Evolutionary conservation across 768 basidiomycete genomes (phyloP), one percentile per base, ranked within the genome.

Genomic region (Pisolithus tinctorius): DNA sequence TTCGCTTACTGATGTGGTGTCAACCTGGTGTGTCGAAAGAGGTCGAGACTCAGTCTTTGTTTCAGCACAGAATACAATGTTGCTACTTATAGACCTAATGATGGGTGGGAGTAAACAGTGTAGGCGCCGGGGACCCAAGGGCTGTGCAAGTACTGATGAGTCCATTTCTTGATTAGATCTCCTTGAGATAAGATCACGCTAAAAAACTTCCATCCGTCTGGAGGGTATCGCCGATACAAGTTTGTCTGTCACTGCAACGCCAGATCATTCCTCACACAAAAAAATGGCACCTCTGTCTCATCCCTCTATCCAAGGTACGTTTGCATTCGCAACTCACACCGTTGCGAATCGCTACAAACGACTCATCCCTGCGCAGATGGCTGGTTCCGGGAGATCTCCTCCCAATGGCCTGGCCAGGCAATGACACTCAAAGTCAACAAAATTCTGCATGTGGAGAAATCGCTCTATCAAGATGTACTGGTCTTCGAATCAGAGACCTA

Each of bases 351-450:
- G 36, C 1, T 8, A 8, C 30, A 31, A 9, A 48, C 29, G 53
- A 47, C n/a, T 4, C 50, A 2, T 39, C 47, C 42, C 20, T 36
- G 4, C 16, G 20, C 43, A 84, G 93, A 93, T 75, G 93, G 93
- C 69, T 95, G 93, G 93, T 97, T 94, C 76, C 82, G 88, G 54
- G 93, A 97, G 73, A 86, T 93, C 60, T 91, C 88, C 26, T 81
- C 88, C 16, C 93, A 97, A 74, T 97, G 93, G 93, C 93, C 89
- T 6, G 94, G 93, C 45, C 93, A 96, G 72, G 95, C 95, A 47
- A 92, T 96, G 92, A 91, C 90, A 48, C 77, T 99, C 63, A 90
- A 91, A 71, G 94, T 98, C 75, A 88, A 87, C 72, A 88, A 88
- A 75, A 88, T 98, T 59, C 77, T 99, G 50, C 95, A 99, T 69